Conservation (phyloP, 2,329 filamentous ascomycete species). For the Arthrobotrys conoides region DNA sequence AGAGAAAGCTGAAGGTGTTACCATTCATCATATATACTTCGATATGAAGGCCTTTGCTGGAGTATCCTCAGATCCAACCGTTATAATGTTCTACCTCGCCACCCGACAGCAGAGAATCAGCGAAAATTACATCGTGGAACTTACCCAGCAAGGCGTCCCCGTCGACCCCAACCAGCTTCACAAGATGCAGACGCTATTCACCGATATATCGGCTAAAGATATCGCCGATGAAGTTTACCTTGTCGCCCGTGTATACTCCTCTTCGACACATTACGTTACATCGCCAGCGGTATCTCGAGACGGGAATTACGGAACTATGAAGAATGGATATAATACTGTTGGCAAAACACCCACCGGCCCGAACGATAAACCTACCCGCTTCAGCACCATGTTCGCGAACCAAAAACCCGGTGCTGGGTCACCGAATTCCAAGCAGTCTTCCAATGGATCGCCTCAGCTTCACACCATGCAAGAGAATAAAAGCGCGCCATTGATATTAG, state of each 20-base stretch:
- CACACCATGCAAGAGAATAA: conserved; percentile 50
- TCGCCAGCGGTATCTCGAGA: conserved; percentile 68
- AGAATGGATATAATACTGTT: conserved; percentile 45
- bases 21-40: conserved; percentile 84
- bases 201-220: conserved; percentile 84
- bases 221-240: conserved; percentile 83
- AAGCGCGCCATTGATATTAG: conserved; percentile 46
- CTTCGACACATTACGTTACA: conserved; percentile 57
- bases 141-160: conserved; percentile 81
- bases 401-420: conserved; percentile 26
- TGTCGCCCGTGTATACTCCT: conserved; percentile 81
- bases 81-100: conserved; percentile 83
- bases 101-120: conserved; percentile 80
- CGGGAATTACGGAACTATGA: conserved; percentile 55
- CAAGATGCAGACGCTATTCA: conserved; percentile 86
- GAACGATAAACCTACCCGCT: conserved; percentile 45
- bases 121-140: conserved; percentile 84
- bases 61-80: conserved; percentile 80
- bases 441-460: conserved; percentile 56
- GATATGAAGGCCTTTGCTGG: conserved; percentile 87
- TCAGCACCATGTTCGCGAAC: conserved; percentile 59
- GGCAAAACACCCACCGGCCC: conserved; percentile 42
- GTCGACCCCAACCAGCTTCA: conserved; percentile 76
- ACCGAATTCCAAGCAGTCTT: conserved; percentile 8
- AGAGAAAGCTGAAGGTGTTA: conserved; percentile 76